Evolutionary conservation across 2,329 filamentous ascomycete species (phyloP).

Genomic region (Capronia epimyces): DNA sequence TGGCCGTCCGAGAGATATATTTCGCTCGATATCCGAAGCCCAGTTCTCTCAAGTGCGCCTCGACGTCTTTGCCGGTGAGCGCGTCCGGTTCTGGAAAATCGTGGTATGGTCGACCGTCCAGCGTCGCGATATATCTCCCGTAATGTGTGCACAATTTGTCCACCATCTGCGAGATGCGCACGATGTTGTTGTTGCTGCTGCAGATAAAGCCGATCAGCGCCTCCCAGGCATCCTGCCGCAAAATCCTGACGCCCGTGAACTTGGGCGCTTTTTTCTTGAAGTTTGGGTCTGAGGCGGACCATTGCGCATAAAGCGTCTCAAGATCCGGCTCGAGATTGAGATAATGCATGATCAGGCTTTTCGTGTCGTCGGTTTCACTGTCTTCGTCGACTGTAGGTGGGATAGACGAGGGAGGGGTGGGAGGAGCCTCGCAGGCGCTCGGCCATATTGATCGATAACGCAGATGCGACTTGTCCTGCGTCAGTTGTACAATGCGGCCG

Average conservation of each 20-base stretch:
- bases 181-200: conserved; percentile 98
- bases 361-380: conserved; percentile 52
- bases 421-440: conserved; percentile 30
- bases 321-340: conserved; percentile 80
- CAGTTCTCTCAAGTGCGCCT: conserved; percentile 69
- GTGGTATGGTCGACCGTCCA: conserved; percentile 69
- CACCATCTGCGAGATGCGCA: conserved; percentile 91
- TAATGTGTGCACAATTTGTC: conserved; percentile 86
- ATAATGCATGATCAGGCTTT: conserved; percentile 72
- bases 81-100: conserved; percentile 77
- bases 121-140: conserved; percentile 65
- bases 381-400: conserved; percentile 34
- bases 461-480: conserved; percentile 71
- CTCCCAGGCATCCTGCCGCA: conserved; percentile 95
- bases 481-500: conserved; percentile 77
- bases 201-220: conserved; percentile 91
- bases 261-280: conserved; percentile 81
- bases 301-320: conserved; percentile 70
- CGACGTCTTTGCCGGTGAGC: conserved; percentile 68
- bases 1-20: conserved; percentile 82
- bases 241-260: conserved; percentile 85
- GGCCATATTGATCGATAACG: conserved; percentile 69
- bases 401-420: conserved; percentile 37
- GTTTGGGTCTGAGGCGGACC: conserved; percentile 79
- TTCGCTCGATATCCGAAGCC: conserved; percentile 94